phyloP scores from a whole-genome alignment of 169 alveolate genomes.

The Babesia bovis region DNA sequence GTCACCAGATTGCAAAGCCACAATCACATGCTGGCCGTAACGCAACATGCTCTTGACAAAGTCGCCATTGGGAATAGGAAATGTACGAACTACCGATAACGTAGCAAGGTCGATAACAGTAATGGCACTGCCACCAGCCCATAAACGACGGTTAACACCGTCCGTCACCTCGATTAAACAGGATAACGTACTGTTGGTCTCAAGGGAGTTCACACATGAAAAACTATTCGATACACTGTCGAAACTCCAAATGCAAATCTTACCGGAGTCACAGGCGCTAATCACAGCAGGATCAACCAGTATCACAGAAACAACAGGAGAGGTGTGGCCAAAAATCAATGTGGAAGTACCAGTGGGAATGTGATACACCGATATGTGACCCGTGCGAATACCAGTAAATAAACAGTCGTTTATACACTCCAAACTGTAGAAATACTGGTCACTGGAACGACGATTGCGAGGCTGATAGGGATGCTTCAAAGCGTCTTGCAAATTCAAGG shows the following conservation, averaged over 20 bases:
- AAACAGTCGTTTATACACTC: conserved; percentile 64
- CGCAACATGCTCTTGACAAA: conserved; percentile 39
- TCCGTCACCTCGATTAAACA: conserved; percentile 53
- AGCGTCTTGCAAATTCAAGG: conserved; percentile 23
- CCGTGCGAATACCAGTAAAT: conserved; percentile 55
- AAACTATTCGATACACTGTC: conserved; percentile 43
- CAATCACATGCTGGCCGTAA: conserved; percentile 61
- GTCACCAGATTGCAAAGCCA: conserved; percentile 52
- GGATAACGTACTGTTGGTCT: conserved; percentile 23
- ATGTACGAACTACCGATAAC: conserved; percentile 28
- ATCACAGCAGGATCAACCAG: conserved; percentile 52
- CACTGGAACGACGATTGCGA: conserved; percentile 17
- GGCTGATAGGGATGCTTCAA: conserved; percentile 11
- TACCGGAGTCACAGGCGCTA: conserved; percentile 63
- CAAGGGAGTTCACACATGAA: conserved; percentile 54
- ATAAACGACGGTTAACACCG: conserved; percentile 36
- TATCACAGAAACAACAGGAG: conserved; percentile 43
- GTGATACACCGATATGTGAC: conserved; percentile 64
- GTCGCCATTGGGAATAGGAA: conserved; percentile 45
- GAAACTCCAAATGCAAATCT: conserved; percentile 62
- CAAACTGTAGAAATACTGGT: conserved; percentile 45
- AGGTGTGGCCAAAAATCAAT: conserved; percentile 52
- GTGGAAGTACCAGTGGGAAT: conserved; percentile 67
- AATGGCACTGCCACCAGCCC: conserved; percentile 66
- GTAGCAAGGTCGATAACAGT: conserved; percentile 57